Conservation (phyloP, 257 asterid genomes). For the Solanum pimpinellifolium region DNA sequence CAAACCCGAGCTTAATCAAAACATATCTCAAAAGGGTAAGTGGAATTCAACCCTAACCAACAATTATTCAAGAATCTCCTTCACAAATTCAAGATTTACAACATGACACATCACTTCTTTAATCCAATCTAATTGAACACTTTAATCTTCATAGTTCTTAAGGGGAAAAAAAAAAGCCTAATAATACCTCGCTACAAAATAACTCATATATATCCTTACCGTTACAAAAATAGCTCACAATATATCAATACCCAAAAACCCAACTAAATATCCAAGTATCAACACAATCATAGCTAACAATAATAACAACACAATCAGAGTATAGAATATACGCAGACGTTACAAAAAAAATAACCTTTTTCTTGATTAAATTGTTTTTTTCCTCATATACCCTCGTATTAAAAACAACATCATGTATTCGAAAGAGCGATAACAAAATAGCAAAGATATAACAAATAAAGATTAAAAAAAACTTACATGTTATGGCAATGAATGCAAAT, state of each 20-base stretch:
- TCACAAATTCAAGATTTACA: not conserved
- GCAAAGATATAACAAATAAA: not conserved
- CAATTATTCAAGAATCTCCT: not conserved
- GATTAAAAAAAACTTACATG: not conserved
- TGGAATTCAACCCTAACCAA: not conserved
- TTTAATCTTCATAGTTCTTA: not conserved
- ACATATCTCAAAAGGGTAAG: not conserved
- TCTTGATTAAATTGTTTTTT: not conserved
- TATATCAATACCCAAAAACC: not conserved
- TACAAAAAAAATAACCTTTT: not conserved
- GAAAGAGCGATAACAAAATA: not conserved
- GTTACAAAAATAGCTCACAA: not conserved
- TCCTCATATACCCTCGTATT: not conserved
- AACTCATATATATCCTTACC: not conserved
- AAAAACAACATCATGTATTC: not conserved
- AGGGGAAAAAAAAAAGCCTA: not conserved
- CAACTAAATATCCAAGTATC: not conserved
- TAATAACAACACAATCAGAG: not conserved
- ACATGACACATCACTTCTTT: not conserved
- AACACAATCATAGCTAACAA: not conserved
- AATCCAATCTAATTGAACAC: not conserved
- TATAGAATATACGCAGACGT: no score
- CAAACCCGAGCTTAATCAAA: not conserved
- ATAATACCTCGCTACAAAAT: no score
- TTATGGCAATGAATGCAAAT: not conserved